These are phyloP conservation scores for Erythrophleum ivorense DNA, from an alignment of 331 rosid species.

Conservation along the genomic window DNA sequence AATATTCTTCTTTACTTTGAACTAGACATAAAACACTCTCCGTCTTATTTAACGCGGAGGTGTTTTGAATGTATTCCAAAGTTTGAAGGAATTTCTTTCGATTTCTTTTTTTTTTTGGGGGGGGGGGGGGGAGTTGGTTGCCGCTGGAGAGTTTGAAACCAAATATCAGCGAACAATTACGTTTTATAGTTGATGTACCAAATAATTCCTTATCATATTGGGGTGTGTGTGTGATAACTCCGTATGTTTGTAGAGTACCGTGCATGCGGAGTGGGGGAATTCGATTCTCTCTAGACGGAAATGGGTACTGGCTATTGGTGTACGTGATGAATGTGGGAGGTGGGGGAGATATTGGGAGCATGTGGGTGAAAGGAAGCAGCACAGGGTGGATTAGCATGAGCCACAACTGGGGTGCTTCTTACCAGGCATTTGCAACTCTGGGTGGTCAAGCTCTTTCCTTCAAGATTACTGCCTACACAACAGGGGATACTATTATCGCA, in stretches of 20 bases:
- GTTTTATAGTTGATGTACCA: too few species aligned
- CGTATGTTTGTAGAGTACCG: slow-evolving; percentile 55
- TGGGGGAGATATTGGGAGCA: slow-evolving; percentile 73
- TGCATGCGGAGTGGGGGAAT: slow-evolving; percentile 68
- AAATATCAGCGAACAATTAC: too few species aligned
- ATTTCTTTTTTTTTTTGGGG: too few species aligned
- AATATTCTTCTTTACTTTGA: too few species aligned
- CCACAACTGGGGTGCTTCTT: slow-evolving; percentile 96
- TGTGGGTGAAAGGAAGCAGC: slow-evolving; percentile 86
- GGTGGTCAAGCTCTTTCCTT: slow-evolving; percentile 82
- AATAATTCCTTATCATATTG: too few species aligned
- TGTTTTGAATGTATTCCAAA: too few species aligned
- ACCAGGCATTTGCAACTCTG: slow-evolving; percentile 80
- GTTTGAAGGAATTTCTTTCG: too few species aligned
- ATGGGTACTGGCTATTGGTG: slow-evolving; percentile 91
- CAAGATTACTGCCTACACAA: slow-evolving; percentile 72
- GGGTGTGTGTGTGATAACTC: background rate
- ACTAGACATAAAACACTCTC: too few species aligned
- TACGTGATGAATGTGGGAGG: slow-evolving; percentile 92
- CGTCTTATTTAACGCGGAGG: too few species aligned
- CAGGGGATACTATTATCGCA: slow-evolving; percentile 60
- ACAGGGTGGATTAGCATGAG: slow-evolving; percentile 85
- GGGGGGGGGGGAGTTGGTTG: too few species aligned
- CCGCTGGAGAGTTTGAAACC: too few species aligned
- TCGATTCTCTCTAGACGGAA: slow-evolving; percentile 75